phyloP scores from a whole-genome alignment of 768 basidiomycete species.

The Paxillus ammoniavirescens region DNA sequence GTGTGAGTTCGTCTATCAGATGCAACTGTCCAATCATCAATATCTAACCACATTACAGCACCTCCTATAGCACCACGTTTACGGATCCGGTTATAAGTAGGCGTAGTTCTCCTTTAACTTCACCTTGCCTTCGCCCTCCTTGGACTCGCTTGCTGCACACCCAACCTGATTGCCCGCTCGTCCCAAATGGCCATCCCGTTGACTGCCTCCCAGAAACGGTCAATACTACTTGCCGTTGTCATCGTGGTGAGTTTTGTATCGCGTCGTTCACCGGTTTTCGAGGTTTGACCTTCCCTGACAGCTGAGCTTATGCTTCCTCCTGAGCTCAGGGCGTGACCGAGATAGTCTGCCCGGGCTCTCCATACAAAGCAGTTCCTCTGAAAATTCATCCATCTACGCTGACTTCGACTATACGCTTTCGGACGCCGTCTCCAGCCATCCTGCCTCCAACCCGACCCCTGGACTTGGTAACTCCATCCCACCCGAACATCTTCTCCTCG shows the following conservation, averaged over 20 bases:
- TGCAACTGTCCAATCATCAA: neutral
- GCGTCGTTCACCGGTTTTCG: neutral
- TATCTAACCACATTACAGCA: no score
- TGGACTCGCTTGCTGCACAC: neutral
- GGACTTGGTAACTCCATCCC: neutral
- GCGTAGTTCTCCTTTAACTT: neutral
- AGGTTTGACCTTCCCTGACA: conserved; percentile 1
- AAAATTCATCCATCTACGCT: neutral
- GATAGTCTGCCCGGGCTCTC: conserved; percentile 4
- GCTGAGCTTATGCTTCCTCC: conserved; percentile 22
- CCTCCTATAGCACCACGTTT: no score
- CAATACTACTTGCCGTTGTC: conserved; percentile 24
- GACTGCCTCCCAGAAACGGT: conserved; percentile 30
- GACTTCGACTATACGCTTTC: neutral
- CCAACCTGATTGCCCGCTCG: neutral
- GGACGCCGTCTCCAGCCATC: neutral
- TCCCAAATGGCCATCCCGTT: conserved; percentile 22
- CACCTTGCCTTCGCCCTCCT: neutral
- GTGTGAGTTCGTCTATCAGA: no score
- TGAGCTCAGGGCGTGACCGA: conserved; percentile 10
- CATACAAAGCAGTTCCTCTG: neutral
- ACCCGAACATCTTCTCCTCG: conserved; percentile 2
- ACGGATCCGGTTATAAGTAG: neutral
- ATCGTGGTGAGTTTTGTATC: conserved; percentile 19
- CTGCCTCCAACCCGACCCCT: neutral